phyloP scores from a whole-genome alignment of 805 yeast species.

The Candida saitoana region DNA sequence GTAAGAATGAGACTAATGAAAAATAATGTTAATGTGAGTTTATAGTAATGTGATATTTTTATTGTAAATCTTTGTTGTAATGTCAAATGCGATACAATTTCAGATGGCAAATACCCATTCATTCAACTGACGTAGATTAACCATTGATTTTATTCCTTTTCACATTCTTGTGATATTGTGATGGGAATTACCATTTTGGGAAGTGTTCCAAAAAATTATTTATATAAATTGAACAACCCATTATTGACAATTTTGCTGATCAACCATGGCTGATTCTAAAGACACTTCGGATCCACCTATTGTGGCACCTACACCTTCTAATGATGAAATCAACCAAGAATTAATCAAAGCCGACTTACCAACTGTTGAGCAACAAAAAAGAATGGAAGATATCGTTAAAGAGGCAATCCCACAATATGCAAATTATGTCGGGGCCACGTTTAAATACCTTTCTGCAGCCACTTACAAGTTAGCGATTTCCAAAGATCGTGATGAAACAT shows the following conservation, averaged over 20 bases:
- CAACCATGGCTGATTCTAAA: not conserved
- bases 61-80: not conserved
- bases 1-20: conserved; percentile 10
- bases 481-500: conserved; percentile 29
- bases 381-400: conserved; percentile 1
- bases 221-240: too few species aligned
- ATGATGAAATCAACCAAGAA: not conserved
- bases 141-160: not conserved
- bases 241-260: too few species aligned
- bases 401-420: conserved; percentile 3
- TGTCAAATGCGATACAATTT: too few species aligned
- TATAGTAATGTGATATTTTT: not conserved
- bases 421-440: conserved; percentile 18
- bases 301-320: not conserved
- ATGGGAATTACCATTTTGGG: not conserved
- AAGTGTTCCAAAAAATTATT: not conserved
- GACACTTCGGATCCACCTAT: not conserved
- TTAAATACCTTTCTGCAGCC: conserved; percentile 22
- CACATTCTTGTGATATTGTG: conserved; percentile 1
- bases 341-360: conserved; percentile 1
- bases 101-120: too few species aligned
- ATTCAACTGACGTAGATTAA: too few species aligned
- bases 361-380: conserved; percentile 3
- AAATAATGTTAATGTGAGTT: conserved; percentile 9
- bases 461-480: conserved; percentile 27